phyloP scores from a whole-genome alignment of 208 protist species.

The Kentomonas sorsogonicus region DNA sequence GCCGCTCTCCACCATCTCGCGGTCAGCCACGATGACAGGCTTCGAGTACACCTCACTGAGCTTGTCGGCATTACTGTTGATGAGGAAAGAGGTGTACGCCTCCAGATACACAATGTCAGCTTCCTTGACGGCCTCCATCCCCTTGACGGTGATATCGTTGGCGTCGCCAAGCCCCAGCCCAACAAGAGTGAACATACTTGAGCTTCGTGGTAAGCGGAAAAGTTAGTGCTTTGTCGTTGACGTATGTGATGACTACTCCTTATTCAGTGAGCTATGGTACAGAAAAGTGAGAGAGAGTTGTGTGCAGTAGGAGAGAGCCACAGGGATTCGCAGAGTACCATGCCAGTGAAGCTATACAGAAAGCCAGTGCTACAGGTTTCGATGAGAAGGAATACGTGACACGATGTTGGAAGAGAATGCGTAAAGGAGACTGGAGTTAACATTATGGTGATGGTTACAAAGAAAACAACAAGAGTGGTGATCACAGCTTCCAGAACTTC shows the following conservation, averaged over 20 bases:
- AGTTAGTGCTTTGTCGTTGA: not conserved
- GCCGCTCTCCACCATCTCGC: conserved; percentile 94
- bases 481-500: conserved; percentile 51
- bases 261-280: no score
- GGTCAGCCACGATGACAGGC: conserved; percentile 90
- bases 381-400: no score
- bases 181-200: conserved; percentile 89
- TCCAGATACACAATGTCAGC: conserved; percentile 97
- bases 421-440: no score
- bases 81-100: conserved; percentile 98
- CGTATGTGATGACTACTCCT: conserved; percentile 2
- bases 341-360: no score
- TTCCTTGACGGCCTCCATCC: conserved; percentile 91
- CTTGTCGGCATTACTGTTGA: conserved; percentile 62
- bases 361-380: no score
- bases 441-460: not conserved
- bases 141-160: conserved; percentile 97
- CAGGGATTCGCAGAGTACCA: no score
- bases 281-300: not conserved
- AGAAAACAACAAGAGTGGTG: not conserved
- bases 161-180: conserved; percentile 97
- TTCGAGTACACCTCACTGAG: conserved; percentile 89
- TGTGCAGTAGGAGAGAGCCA: no score
- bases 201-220: conserved; percentile 5
- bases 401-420: no score